Percentiles rank a stretch among this genome's conserved stretches.
These are phyloP conservation scores for Kodamaea nitidulidarum DNA, from an alignment of 805 yeast genomes.

Conservation along the genomic window DNA sequence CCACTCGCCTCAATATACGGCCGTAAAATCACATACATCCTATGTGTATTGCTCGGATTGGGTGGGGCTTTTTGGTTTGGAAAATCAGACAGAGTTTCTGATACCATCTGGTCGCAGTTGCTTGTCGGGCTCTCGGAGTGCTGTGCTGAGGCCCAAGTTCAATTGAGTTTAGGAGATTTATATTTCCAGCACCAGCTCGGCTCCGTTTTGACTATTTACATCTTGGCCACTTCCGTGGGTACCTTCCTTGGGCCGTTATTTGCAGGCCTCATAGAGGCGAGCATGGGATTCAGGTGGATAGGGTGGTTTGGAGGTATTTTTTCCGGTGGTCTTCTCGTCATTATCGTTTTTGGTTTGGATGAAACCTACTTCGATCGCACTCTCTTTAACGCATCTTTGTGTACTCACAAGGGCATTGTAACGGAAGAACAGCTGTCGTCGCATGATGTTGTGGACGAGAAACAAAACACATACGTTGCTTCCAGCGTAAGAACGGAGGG, in stretches of 20 bases:
- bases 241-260: slow-evolving; percentile 76
- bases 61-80: slow-evolving; percentile 74
- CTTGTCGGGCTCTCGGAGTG: slow-evolving; percentile 80
- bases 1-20: slow-evolving; percentile 71
- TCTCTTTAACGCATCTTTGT: slow-evolving; percentile 5
- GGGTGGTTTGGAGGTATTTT: slow-evolving; percentile 62
- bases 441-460: not conserved
- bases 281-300: slow-evolving; percentile 72
- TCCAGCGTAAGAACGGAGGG: slow-evolving; percentile 2
- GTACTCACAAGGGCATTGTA: not conserved
- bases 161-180: slow-evolving; percentile 64
- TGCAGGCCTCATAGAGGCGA: slow-evolving; percentile 66
- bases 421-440: not conserved
- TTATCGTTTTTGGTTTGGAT: slow-evolving; percentile 58
- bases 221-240: slow-evolving; percentile 70
- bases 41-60: slow-evolving; percentile 58
- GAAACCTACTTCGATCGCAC: slow-evolving; percentile 65
- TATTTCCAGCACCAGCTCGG: slow-evolving; percentile 78
- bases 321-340: slow-evolving; percentile 42
- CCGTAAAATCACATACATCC: slow-evolving; percentile 56
- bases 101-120: slow-evolving; percentile 72
- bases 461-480: not conserved
- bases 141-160: slow-evolving; percentile 72
- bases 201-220: slow-evolving; percentile 66
- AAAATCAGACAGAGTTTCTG: slow-evolving; percentile 46